phyloP scores from a whole-genome alignment of 768 basidiomycete genomes.

The Dictyophora rubrovolvata region DNA sequence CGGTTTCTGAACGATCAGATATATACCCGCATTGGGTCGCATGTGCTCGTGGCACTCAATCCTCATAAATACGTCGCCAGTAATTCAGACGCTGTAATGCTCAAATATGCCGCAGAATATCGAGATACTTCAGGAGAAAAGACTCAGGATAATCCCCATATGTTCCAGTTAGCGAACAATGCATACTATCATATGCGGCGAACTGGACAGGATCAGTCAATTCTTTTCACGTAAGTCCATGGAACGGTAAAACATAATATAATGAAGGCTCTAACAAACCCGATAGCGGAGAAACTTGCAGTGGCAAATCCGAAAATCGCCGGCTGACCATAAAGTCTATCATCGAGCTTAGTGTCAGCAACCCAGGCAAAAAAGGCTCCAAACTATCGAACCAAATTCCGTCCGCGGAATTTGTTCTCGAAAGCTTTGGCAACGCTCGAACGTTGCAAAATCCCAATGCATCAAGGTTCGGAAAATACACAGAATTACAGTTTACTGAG shows the following conservation, averaged over 20 bases:
- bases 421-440: constrained; percentile 88
- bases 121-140: constrained; percentile 60
- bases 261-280: constrained; percentile 1
- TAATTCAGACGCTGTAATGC: constrained; percentile 74
- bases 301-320: constrained; percentile 88
- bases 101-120: constrained; percentile 82
- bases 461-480: constrained; percentile 95
- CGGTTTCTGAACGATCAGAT: constrained; percentile 77
- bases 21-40: constrained; percentile 66
- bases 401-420: constrained; percentile 90
- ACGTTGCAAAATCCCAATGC: constrained; percentile 91
- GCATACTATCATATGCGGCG: constrained; percentile 94
- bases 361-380: constrained; percentile 87
- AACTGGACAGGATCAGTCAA: constrained; percentile 86
- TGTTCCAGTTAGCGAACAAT: constrained; percentile 85
- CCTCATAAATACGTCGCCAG: constrained; percentile 83
- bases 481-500: constrained; percentile 93
- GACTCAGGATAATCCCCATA: constrained; percentile 64
- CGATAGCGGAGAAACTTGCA: constrained; percentile 78
- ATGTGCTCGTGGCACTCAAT: constrained; percentile 76
- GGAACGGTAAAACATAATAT: not conserved
- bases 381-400: constrained; percentile 83
- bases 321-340: constrained; percentile 86
- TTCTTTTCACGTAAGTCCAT: constrained; percentile 65
- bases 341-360: constrained; percentile 81